phyloP scores from a whole-genome alignment of 805 yeast species.

The baker's yeast (Saccharomyces cerevisiae) region DNA sequence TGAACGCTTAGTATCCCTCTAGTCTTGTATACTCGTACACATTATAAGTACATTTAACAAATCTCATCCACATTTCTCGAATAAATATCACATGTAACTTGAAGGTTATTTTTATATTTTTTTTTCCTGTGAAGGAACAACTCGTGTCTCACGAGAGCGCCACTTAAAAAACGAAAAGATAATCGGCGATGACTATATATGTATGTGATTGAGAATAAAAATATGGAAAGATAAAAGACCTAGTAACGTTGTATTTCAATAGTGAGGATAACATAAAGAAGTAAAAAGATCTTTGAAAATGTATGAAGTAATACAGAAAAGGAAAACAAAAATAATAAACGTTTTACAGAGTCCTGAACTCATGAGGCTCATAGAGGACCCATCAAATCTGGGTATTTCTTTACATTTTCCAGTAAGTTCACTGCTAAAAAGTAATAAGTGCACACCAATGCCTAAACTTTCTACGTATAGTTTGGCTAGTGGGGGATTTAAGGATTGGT shows the following conservation, averaged over 20 bases:
- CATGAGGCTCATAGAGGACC: conserved; percentile 1
- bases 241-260: background rate
- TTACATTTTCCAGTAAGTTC: conserved; percentile 18
- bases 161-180: background rate
- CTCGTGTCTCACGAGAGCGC: background rate
- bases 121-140: background rate
- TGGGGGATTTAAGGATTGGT: conserved; percentile 25
- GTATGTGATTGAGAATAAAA: background rate
- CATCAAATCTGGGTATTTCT: conserved; percentile 12
- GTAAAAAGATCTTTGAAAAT: background rate
- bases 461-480: conserved; percentile 13
- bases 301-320: background rate
- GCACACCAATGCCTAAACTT: conserved; percentile 3
- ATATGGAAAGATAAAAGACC: background rate
- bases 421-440: conserved; percentile 14
- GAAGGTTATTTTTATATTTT: background rate
- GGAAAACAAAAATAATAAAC: background rate
- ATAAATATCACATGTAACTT: background rate
- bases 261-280: background rate
- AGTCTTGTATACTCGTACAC: background rate
- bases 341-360: background rate
- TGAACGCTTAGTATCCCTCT: background rate
- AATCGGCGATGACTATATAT: background rate
- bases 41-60: background rate
- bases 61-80: background rate